Conservation (phyloP, 2,329 filamentous ascomycete genomes). For the Fusarium solani-melongenae region DNA sequence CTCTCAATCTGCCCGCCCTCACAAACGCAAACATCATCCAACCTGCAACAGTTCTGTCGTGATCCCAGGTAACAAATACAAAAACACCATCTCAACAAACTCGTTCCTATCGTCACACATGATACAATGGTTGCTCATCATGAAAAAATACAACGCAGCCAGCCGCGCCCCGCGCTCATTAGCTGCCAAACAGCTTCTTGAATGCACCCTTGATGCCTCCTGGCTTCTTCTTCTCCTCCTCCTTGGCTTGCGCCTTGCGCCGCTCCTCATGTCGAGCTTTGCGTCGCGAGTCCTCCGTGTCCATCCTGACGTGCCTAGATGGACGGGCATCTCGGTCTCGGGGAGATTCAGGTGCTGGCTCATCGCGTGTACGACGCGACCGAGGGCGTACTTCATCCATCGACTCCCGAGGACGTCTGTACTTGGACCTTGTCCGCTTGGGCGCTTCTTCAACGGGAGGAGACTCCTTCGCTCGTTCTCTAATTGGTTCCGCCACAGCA, state of each 20-base stretch:
- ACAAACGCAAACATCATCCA: not conserved
- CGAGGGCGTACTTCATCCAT: slow-evolving; percentile 37
- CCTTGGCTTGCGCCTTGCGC: slow-evolving; percentile 46
- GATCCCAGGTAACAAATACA: slow-evolving; percentile 11
- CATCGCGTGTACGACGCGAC: slow-evolving; percentile 37
- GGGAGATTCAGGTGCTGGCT: slow-evolving; percentile 21
- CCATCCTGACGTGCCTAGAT: slow-evolving; percentile 42
- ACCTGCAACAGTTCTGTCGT: slow-evolving; percentile 23
- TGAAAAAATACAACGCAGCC: slow-evolving; percentile 17
- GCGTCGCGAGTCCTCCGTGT: slow-evolving; percentile 48
- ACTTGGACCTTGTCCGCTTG: slow-evolving; percentile 43
- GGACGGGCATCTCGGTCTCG: slow-evolving; percentile 30
- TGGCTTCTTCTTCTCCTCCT: slow-evolving; percentile 48
- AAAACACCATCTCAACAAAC: slow-evolving; percentile 18
- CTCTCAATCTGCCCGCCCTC: not conserved
- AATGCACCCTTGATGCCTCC: slow-evolving; percentile 45
- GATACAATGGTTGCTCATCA: slow-evolving; percentile 37
- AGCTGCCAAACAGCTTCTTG: slow-evolving; percentile 45
- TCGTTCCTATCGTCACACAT: slow-evolving; percentile 38
- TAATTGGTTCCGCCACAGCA: slow-evolving; percentile 27
- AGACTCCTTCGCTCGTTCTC: slow-evolving; percentile 38
- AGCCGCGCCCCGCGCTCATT: slow-evolving; percentile 22
- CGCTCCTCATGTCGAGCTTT: slow-evolving; percentile 49
- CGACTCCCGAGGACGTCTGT: slow-evolving; percentile 29
- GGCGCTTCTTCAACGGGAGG: slow-evolving; percentile 40